A percentile compares a stretch with the other conserved stretches of the same genome.
Conservation (phyloP, 2,329 filamentous ascomycete genomes). For the Pyrenophora seminiperda region DNA sequence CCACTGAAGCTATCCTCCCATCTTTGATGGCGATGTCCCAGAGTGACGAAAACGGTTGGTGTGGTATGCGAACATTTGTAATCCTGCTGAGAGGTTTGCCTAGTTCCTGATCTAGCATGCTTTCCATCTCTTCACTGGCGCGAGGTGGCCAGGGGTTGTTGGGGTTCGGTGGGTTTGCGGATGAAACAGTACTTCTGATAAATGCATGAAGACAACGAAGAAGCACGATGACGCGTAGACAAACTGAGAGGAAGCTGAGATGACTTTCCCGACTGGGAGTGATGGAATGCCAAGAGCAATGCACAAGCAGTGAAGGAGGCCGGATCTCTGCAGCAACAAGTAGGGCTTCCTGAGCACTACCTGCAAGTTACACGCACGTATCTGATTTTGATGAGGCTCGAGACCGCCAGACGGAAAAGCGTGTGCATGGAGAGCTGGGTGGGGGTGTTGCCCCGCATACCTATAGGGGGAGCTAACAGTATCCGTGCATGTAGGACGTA, state of each 20-base stretch:
- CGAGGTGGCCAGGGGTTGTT: background rate
- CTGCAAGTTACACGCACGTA: background rate
- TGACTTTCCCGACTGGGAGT: slow-evolving; percentile 14
- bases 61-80: slow-evolving; percentile 42
- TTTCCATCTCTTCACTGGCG: slow-evolving; percentile 3
- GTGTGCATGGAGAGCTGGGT: slow-evolving; percentile 17
- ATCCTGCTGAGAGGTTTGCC: slow-evolving; percentile 36
- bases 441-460: slow-evolving; percentile 30
- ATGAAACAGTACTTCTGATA: slow-evolving; percentile 12
- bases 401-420: slow-evolving; percentile 2
- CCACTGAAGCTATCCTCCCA: slow-evolving; percentile 42
- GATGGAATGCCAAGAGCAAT: slow-evolving; percentile 16
- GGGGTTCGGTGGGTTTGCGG: background rate
- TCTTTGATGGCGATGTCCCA: slow-evolving; percentile 48
- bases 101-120: slow-evolving; percentile 9
- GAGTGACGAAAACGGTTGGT: slow-evolving; percentile 33
- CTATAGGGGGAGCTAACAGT: slow-evolving; percentile 32
- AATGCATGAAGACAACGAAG: slow-evolving; percentile 31
- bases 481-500: slow-evolving; percentile 23
- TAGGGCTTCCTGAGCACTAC: slow-evolving; percentile 4
- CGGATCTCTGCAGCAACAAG: background rate
- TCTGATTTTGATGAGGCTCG: slow-evolving; percentile 5
- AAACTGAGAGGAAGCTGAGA: slow-evolving; percentile 3
- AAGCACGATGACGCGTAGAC: slow-evolving; percentile 22
- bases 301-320: slow-evolving; percentile 18